A percentile compares a stretch with the other conserved stretches of the same genome.
These are phyloP conservation scores for Parastagonospora nodorum DNA, from an alignment of 2,329 filamentous ascomycete species.

Conservation along the genomic window DNA sequence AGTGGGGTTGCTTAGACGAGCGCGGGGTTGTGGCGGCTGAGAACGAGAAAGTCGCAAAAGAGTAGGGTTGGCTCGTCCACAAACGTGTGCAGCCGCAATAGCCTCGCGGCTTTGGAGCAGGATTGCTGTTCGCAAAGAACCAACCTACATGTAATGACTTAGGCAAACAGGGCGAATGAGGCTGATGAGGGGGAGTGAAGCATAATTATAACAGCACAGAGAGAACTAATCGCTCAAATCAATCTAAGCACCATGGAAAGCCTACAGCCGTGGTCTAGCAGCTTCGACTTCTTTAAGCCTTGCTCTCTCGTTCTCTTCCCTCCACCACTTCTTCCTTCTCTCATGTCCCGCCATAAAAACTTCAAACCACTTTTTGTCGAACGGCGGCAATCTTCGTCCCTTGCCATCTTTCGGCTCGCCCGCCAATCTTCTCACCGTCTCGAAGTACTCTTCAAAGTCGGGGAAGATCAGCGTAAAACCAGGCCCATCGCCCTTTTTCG, in stretches of 20 bases:
- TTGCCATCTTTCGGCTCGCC: conserved; percentile 51
- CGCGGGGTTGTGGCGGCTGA: too few relatives aligned
- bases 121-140: too few relatives aligned
- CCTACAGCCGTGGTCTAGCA: conserved; percentile 1
- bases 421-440: conserved; percentile 57
- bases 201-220: too few relatives aligned
- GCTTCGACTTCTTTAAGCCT: conserved; percentile 1
- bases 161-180: too few relatives aligned
- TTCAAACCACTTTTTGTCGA: conserved; percentile 54
- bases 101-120: too few relatives aligned
- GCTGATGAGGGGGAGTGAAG: too few relatives aligned
- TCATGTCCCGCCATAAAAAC: conserved; percentile 62
- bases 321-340: conserved; percentile 64
- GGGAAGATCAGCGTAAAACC: conserved; percentile 64
- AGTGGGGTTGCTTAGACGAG: too few relatives aligned
- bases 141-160: too few relatives aligned
- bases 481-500: conserved; percentile 60
- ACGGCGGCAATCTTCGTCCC: conserved; percentile 53
- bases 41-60: too few relatives aligned
- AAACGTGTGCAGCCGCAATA: too few relatives aligned
- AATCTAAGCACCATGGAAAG: neutral
- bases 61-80: too few relatives aligned
- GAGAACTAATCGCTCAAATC: too few relatives aligned
- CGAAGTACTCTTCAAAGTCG: conserved; percentile 69
- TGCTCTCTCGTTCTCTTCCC: conserved; percentile 54